phyloP scores from a whole-genome alignment of 164 flowering plant species.

The Magnolia sinica region DNA sequence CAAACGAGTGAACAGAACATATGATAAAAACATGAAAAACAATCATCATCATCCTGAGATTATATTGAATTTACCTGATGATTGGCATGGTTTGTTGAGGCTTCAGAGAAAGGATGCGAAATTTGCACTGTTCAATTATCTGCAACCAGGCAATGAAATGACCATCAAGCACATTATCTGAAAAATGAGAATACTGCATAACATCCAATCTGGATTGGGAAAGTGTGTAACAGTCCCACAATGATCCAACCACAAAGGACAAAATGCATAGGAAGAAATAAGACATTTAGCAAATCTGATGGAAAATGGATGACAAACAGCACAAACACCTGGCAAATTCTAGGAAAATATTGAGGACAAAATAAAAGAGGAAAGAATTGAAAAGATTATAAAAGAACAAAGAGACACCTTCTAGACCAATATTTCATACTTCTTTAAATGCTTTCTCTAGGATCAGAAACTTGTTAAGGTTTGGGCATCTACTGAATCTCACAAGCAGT shows the following conservation, averaged over 20 bases:
- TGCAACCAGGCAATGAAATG: constrained; percentile 24
- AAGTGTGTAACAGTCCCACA: background rate
- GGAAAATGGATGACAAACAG: too few relatives aligned
- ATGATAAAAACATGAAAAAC: background rate
- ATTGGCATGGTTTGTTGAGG: constrained; percentile 58
- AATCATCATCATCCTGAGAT: background rate
- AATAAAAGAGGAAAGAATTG: background rate
- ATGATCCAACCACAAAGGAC: background rate
- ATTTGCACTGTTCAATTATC: constrained; percentile 88
- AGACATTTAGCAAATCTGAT: background rate
- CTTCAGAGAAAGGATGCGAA: constrained; percentile 70
- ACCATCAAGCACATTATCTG: background rate
- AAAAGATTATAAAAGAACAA: background rate
- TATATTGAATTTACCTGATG: constrained; percentile 42
- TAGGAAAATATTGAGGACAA: background rate
- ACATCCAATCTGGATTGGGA: background rate
- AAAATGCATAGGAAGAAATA: background rate
- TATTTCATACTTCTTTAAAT: background rate
- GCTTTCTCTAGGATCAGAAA: background rate
- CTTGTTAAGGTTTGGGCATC: background rate
- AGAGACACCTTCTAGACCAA: background rate
- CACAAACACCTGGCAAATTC: background rate
- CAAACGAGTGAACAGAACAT: background rate
- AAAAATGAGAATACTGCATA: background rate
- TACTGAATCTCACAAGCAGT: background rate